Percentiles rank a stretch among this genome's conserved stretches.
Conservation (phyloP, 1,139 yeast species). For the Taphrina flavorubra region DNA sequence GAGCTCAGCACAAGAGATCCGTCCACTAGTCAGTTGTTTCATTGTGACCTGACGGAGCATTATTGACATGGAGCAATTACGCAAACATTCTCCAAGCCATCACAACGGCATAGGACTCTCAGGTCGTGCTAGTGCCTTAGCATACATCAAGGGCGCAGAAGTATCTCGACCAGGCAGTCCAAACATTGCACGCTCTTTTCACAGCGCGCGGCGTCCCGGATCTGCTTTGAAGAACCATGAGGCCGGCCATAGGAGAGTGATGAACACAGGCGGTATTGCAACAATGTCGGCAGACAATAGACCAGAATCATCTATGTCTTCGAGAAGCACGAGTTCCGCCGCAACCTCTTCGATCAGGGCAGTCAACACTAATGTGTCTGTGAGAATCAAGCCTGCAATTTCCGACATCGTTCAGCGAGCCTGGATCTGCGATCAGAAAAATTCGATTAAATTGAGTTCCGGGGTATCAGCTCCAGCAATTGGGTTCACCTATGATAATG, state of each 20-base stretch:
- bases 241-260: neutral
- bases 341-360: slow-evolving; percentile 6
- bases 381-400: slow-evolving; percentile 22
- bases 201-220: neutral
- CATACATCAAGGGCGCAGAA: neutral
- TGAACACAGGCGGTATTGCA: neutral
- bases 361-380: slow-evolving; percentile 29
- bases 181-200: slow-evolving; percentile 1
- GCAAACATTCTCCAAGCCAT: neutral
- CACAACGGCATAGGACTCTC: slow-evolving; percentile 1
- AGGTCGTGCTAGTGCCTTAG: slow-evolving; percentile 30
- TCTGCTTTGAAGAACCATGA: slow-evolving; percentile 6
- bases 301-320: slow-evolving; percentile 26
- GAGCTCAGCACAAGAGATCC: no score
- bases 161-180: slow-evolving; percentile 26
- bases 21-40: no score
- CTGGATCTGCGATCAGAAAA: slow-evolving; percentile 24
- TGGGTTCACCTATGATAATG: slow-evolving; percentile 73
- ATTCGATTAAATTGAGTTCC: neutral
- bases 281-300: slow-evolving; percentile 1
- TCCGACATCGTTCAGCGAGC: slow-evolving; percentile 6
- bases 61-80: neutral
- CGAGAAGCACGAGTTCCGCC: slow-evolving; percentile 8
- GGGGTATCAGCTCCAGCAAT: neutral
- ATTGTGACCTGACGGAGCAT: neutral